Base-by-base conservation (phyloP, 106 monocot species). In the Xerophyta viscosa region DNA sequence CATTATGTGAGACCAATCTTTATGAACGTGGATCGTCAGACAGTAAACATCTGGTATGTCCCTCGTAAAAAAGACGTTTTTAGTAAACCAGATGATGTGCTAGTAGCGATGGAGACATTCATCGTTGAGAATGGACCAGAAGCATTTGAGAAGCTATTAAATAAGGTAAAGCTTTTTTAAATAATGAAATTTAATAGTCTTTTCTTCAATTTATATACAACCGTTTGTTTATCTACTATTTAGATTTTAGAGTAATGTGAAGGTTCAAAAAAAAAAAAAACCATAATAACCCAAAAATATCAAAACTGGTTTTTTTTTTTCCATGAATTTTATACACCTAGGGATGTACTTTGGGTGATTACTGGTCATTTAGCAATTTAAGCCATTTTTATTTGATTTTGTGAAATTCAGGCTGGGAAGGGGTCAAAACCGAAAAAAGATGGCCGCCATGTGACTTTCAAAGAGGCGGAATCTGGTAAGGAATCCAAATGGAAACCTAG, bases 71-170 rank as follows among this genome's bases (percentile, higher is more conserved):
- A 73, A 23, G 72, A 76, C 37, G 23, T 42, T 20, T 61, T 57
- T 1, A 39, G 47, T 41, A 72, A 67, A 31, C 69, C 71, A 29
- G 84, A 94, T 56, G 80, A 94, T 68, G 56, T 81, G 8, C 36
- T 88, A 59, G 58, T 50, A 36, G 94, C 88, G 63, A 88, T 81
- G 19, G 78, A 81, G 71, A 78, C 41, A 68, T 94, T 69, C 41
- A 81, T 94, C 29, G 54, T 75, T 56, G 72, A 81, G 45, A 75
- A 88, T 66, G 88, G 94, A 30, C 53, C 81, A 21, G 88, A 81
- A 44, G 88, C 84, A 52, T 73, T 94, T 37, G 84, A 84, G 56
- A 80, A 70, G 57, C 83, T 94, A 29, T 69, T 94, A 46, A 67
- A 46, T 66, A 88, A 94, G 80, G 93, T 88, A 80, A 33, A n/a